These are phyloP conservation scores for Capsicum baccatum DNA, from an alignment of 257 asterid species.

Conservation along the genomic window DNA sequence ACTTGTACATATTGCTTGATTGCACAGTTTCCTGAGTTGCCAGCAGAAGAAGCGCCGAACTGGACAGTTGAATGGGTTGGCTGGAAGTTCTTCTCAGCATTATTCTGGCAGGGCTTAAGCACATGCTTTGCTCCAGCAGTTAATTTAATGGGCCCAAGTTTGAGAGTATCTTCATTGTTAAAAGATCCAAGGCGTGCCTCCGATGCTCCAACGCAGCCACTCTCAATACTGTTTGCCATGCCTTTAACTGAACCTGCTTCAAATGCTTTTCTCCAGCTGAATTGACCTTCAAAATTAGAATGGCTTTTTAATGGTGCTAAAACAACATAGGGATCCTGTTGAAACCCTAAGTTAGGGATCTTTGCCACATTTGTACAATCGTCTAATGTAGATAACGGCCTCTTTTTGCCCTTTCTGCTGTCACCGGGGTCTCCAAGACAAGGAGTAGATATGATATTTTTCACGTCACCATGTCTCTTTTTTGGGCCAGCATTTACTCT, in stretches of 20 bases:
- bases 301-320: constrained; percentile 30
- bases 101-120: constrained; percentile 45
- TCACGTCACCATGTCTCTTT: constrained; percentile 37
- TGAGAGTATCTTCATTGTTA: constrained; percentile 28
- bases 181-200: constrained; percentile 32
- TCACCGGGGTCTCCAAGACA: constrained; percentile 33
- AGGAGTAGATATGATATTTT: constrained; percentile 35
- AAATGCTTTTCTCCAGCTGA: constrained; percentile 24
- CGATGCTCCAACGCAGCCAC: constrained; percentile 35
- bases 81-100: constrained; percentile 41
- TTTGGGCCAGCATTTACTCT: constrained; percentile 37
- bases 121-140: constrained; percentile 53
- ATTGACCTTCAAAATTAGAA: constrained; percentile 34
- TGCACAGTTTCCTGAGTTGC: constrained; percentile 42
- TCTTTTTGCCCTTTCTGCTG: constrained; percentile 43
- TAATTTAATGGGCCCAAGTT: constrained; percentile 45
- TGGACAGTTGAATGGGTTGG: constrained; percentile 41
- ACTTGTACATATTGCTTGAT: constrained; percentile 39
- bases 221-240: constrained; percentile 28
- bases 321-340: constrained; percentile 37
- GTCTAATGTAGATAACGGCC: constrained; percentile 41
- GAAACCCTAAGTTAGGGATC: constrained; percentile 45
- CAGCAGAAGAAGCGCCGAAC: constrained; percentile 33
- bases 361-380: constrained; percentile 42
- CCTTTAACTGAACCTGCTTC: constrained; percentile 40